Conservation (phyloP, 306 rosid species). For the Vigna reflexopilosa region DNA sequence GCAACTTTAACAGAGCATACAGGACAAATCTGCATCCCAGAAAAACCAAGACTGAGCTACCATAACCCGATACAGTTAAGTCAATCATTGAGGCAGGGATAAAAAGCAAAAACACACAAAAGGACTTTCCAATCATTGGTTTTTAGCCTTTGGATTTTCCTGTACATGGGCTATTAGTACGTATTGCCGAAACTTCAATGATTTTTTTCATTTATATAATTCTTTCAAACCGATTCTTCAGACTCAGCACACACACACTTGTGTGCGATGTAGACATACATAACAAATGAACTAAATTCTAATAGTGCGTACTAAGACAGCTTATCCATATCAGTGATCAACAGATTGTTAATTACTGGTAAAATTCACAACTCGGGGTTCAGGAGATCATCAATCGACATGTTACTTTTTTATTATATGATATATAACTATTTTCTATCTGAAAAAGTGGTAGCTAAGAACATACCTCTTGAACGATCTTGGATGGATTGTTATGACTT, state of each 20-base stretch:
- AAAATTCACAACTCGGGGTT: background rate
- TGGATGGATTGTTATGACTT: conserved; percentile 2
- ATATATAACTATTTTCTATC: conserved; percentile 6
- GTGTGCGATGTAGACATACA: background rate
- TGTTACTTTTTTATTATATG: background rate
- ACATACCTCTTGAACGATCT: conserved; percentile 18
- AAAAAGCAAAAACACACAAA: conserved; percentile 23
- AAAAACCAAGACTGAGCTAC: conserved; percentile 42
- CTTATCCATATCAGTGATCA: conserved; percentile 13
- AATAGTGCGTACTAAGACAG: conserved; percentile 14
- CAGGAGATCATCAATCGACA: conserved; percentile 5
- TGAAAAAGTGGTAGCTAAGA: background rate
- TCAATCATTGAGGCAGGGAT: conserved; percentile 21
- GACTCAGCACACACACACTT: background rate
- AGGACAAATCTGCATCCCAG: conserved; percentile 83
- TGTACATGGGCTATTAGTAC: conserved; percentile 3
- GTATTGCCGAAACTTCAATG: background rate
- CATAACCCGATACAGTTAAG: conserved; percentile 37
- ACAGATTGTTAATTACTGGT: background rate
- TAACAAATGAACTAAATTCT: background rate
- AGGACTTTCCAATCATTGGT: conserved; percentile 5
- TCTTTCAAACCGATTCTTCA: conserved; percentile 27
- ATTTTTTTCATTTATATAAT: background rate
- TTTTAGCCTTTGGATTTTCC: conserved; percentile 23
- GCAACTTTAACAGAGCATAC: conserved; percentile 91